Conservation (phyloP, 352 stramenopile species). For the Phytopythium sindhum region DNA sequence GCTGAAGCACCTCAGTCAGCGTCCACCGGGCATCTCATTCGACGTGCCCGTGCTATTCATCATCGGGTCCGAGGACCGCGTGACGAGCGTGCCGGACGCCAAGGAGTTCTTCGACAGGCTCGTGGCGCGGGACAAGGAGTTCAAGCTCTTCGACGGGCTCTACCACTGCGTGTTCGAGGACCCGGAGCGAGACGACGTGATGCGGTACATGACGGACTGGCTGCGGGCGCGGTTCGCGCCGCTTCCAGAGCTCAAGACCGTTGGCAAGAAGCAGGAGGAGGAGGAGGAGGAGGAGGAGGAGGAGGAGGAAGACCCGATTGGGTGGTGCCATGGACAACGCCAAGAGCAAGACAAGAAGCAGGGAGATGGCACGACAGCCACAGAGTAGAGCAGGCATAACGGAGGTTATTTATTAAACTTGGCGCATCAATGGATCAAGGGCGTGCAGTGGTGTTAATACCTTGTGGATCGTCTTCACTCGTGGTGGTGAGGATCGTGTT, state of each 20-base stretch:
- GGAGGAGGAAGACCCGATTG: background rate
- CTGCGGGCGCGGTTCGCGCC: conserved; percentile 24
- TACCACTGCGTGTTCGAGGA: conserved; percentile 70
- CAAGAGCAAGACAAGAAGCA: background rate
- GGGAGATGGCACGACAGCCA: background rate
- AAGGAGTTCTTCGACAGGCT: conserved; percentile 40
- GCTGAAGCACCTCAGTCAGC: conserved; percentile 21
- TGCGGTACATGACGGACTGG: conserved; percentile 44
- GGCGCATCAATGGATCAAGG: background rate
- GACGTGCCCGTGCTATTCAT: conserved; percentile 36
- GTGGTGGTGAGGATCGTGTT: too few species aligned
- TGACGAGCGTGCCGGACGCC: conserved; percentile 34
- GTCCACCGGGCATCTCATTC: conserved; percentile 14
- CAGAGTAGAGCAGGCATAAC: background rate
- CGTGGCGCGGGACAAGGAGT: conserved; percentile 53
- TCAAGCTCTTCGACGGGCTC: conserved; percentile 55
- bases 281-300: background rate
- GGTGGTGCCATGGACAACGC: background rate
- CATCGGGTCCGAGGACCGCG: conserved; percentile 40
- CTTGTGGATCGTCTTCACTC: too few species aligned
- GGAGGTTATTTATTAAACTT: background rate
- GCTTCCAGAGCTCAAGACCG: background rate
- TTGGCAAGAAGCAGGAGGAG: background rate
- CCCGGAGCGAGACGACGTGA: conserved; percentile 47
- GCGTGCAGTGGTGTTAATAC: too few species aligned